These are phyloP conservation scores for Bacidia rubella DNA, from an alignment of 495 filamentous ascomycete species.

Conservation along the genomic window DNA sequence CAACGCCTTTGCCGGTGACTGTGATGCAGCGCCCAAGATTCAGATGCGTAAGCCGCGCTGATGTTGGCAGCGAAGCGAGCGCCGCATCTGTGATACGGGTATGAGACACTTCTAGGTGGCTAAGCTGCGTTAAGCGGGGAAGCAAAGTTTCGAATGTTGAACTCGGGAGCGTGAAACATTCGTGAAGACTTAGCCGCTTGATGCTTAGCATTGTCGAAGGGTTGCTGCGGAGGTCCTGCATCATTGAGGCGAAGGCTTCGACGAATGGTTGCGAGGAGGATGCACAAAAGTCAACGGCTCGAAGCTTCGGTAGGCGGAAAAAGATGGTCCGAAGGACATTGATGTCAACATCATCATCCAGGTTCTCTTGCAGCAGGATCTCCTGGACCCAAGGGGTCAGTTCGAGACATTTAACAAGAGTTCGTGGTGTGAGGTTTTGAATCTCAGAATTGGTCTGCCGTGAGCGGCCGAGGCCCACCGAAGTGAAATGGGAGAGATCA, in stretches of 20 bases:
- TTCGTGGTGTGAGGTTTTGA: conserved; percentile 66
- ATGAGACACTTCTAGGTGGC: conserved; percentile 69
- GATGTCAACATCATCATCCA: conserved; percentile 63
- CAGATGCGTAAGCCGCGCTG: conserved; percentile 64
- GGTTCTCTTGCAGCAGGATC: conserved; percentile 69
- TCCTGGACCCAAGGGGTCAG: conserved; percentile 67
- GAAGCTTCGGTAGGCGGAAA: conserved; percentile 48
- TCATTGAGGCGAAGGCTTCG: conserved; percentile 38
- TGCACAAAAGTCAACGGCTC: conserved; percentile 68
- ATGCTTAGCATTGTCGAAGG: conserved; percentile 42
- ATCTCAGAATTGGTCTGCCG: conserved; percentile 68
- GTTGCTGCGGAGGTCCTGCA: conserved; percentile 28
- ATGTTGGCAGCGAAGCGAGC: conserved; percentile 54
- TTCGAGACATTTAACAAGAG: conserved; percentile 60
- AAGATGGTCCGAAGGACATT: conserved; percentile 61
- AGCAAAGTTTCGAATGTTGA: conserved; percentile 56
- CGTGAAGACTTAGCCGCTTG: conserved; percentile 63
- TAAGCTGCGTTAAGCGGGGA: conserved; percentile 53
- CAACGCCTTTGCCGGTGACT: conserved; percentile 51
- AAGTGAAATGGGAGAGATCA: conserved; percentile 84
- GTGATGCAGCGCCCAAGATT: conserved; percentile 65
- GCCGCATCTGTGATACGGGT: conserved; percentile 66
- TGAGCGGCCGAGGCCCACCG: conserved; percentile 64
- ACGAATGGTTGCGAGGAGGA: conserved; percentile 60
- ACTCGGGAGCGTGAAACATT: conserved; percentile 62